Evolutionary conservation across 805 yeast genomes (phyloP).

Genomic region (Yarrowia phangngaensis): DNA sequence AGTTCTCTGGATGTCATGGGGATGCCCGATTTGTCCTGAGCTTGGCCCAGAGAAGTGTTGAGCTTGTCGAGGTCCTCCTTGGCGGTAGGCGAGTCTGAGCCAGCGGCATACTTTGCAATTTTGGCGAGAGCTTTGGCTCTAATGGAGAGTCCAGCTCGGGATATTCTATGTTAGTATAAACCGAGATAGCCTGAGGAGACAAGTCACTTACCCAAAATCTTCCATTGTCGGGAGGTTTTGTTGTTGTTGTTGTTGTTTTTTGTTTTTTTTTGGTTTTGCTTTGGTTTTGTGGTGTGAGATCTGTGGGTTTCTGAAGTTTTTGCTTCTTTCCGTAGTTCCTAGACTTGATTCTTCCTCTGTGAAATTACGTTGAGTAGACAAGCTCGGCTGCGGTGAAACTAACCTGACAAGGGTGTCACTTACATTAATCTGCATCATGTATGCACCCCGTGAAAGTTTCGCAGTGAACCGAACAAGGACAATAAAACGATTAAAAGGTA

Average conservation of each 20-base stretch:
- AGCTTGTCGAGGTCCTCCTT: slow-evolving; percentile 31
- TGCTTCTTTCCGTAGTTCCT: no score
- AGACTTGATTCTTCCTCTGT: no score
- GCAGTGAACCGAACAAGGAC: no score
- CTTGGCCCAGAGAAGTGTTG: slow-evolving; percentile 34
- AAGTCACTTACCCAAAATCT: slow-evolving; percentile 30
- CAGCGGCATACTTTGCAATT: slow-evolving; percentile 40
- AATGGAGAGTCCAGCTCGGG: slow-evolving; percentile 38
- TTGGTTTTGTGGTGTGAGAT: no score
- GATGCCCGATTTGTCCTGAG: slow-evolving; percentile 32
- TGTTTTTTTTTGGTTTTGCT: no score
- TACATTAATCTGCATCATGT: no score
- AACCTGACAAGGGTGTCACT: no score
- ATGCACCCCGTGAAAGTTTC: no score
- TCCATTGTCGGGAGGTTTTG: slow-evolving; percentile 28
- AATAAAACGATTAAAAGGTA: no score
- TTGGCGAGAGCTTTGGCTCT: slow-evolving; percentile 42
- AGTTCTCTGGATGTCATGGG: slow-evolving; percentile 41
- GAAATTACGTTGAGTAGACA: no score
- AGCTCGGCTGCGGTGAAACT: no score
- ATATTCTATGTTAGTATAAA: slow-evolving; percentile 35
- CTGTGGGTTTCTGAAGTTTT: no score
- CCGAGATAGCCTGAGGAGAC: background rate
- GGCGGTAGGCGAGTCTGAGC: slow-evolving; percentile 28
- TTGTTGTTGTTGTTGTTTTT: background rate